Conservation (phyloP, 441 rosid species). For the Breynia disticha region DNA sequence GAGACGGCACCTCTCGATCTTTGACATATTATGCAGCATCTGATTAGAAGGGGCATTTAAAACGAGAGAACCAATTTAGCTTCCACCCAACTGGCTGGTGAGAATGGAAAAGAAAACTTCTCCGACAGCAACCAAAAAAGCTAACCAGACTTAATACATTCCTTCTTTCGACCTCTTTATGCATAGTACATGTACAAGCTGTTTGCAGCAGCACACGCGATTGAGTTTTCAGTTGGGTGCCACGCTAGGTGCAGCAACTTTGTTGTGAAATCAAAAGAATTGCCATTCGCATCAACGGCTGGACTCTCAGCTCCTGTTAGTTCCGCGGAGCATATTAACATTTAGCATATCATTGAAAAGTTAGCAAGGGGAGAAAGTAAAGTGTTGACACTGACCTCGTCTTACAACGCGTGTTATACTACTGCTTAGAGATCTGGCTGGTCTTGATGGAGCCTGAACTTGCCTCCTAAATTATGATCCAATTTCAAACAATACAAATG, state of each 20-base stretch:
- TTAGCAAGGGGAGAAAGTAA: constrained; percentile 5
- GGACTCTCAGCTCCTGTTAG: constrained; percentile 43
- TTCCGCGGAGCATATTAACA: no score
- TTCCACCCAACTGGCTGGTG: constrained; percentile 30
- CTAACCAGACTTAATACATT: constrained; percentile 27
- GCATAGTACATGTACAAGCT: constrained; percentile 99
- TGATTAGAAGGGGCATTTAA: constrained; percentile 14
- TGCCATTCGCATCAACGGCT: constrained; percentile 67
- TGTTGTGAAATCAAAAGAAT: constrained; percentile 63
- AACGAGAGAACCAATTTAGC: constrained; percentile 26
- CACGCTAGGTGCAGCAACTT: constrained; percentile 88
- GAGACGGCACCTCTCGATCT: constrained; percentile 22
- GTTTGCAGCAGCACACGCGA: constrained; percentile 95
- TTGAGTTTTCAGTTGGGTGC: constrained; percentile 81
- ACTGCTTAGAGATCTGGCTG: constrained; percentile 66
- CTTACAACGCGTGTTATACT: no score
- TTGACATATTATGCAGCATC: neutral
- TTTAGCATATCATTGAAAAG: no score
- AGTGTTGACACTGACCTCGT: no score
- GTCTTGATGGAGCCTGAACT: constrained; percentile 54
- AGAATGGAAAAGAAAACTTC: constrained; percentile 33
- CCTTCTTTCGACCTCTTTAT: constrained; percentile 29
- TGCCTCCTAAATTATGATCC: constrained; percentile 53
- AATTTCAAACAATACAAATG: no score
- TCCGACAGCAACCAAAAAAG: constrained; percentile 32